These are phyloP conservation scores for Tricholoma furcatifolium DNA, from an alignment of 768 basidiomycete genomes.

Conservation along the genomic window DNA sequence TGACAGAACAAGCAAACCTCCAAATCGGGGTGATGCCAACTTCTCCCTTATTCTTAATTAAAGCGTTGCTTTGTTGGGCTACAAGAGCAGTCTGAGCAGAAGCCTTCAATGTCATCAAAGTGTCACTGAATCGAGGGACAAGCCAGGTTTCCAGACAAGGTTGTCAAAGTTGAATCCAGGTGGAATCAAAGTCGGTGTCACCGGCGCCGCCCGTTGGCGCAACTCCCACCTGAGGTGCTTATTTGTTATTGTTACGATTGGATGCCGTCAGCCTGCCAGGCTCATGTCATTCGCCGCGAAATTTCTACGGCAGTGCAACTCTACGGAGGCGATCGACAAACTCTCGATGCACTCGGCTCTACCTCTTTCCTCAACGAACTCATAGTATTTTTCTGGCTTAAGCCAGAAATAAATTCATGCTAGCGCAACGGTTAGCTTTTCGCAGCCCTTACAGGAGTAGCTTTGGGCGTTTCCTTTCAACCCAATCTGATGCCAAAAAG, in stretches of 20 bases:
- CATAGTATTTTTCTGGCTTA: not conserved
- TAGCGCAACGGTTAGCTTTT: not conserved
- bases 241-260: constrained; percentile 7
- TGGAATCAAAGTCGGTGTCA: too few relatives aligned
- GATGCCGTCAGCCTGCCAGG: constrained; percentile 6
- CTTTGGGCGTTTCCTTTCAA: constrained; percentile 4
- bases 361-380: not conserved
- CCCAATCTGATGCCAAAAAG: not conserved
- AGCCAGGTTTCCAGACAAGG: not conserved
- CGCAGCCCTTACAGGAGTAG: not conserved
- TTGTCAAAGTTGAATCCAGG: not conserved
- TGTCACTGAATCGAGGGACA: not conserved
- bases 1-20: constrained; percentile 3
- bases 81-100: not conserved
- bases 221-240: not conserved
- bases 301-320: not conserved
- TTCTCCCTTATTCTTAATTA: constrained; percentile 12
- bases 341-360: constrained; percentile 6
- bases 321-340: not conserved
- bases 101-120: not conserved
- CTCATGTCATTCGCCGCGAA: constrained; percentile 9
- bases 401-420: constrained; percentile 4
- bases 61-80: constrained; percentile 10
- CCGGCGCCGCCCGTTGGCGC: too few relatives aligned
- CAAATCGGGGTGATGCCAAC: not conserved